A percentile compares a stretch with the other conserved stretches of the same genome.
phyloP scores from a whole-genome alignment of 805 yeast species.

The Candida berthetii region DNA sequence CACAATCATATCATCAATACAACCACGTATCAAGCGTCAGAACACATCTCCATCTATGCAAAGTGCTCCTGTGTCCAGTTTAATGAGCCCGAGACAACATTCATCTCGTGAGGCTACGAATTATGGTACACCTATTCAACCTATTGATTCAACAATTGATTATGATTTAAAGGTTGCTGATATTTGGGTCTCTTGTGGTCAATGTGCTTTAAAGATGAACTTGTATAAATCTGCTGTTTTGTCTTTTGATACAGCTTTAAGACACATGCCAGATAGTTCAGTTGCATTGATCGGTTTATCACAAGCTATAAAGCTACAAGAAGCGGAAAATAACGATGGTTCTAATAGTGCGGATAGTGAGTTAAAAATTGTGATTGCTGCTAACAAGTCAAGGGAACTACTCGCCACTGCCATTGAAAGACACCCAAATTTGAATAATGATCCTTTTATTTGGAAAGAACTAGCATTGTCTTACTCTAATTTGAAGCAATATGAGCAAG shows the following conservation, averaged over 20 bases:
- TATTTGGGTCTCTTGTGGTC: constrained; percentile 42
- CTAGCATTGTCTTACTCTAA: constrained; percentile 45
- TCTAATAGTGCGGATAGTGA: no score
- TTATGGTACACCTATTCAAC: not conserved
- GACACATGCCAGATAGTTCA: constrained; percentile 16
- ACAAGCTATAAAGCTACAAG: constrained; percentile 7
- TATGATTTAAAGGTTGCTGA: constrained; percentile 20
- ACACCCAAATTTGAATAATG: constrained; percentile 31
- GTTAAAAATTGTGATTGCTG: no score
- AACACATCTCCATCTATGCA: not conserved
- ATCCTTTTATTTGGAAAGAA: constrained; percentile 38
- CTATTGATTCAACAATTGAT: not conserved
- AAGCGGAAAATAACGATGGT: constrained; percentile 2
- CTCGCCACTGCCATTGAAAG: constrained; percentile 13
- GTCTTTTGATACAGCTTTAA: constrained; percentile 15
- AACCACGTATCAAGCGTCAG: constrained; percentile 12
- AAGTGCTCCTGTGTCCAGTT: no score
- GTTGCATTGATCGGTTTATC: constrained; percentile 13
- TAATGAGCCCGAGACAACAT: no score
- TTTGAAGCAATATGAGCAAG: constrained; percentile 42
- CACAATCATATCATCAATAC: constrained; percentile 7
- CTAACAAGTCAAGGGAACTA: constrained; percentile 15
- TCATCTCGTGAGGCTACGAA: no score
- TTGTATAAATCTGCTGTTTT: constrained; percentile 7
- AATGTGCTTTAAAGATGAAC: constrained; percentile 37